phyloP scores from a whole-genome alignment of 768 basidiomycete genomes.

The Russula olivacea region DNA sequence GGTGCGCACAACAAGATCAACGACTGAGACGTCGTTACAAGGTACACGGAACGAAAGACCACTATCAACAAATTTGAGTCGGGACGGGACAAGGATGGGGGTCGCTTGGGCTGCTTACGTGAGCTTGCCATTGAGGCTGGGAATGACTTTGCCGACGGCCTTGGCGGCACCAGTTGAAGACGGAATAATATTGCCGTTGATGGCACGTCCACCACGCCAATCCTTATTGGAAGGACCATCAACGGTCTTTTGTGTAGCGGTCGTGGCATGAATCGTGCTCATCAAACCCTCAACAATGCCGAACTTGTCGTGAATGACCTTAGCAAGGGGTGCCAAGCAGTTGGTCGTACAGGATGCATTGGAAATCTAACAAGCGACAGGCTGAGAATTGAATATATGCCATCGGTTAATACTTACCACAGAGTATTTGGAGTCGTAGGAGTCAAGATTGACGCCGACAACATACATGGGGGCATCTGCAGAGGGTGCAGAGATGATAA shows the following conservation, averaged over 20 bases:
- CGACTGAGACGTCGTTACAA: constrained; percentile 93
- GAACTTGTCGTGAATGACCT: constrained; percentile 96
- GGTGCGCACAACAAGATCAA: constrained; percentile 91
- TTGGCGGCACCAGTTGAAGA: constrained; percentile 99
- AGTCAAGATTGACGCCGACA: constrained; percentile 90
- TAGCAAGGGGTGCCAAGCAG: constrained; percentile 98
- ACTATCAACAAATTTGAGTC: constrained; percentile 34
- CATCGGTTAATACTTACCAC: constrained; percentile 50
- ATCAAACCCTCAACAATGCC: constrained; percentile 96
- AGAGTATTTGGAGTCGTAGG: constrained; percentile 81
- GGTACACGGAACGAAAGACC: constrained; percentile 98
- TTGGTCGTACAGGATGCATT: constrained; percentile 99
- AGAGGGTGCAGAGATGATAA: constrained; percentile 99
- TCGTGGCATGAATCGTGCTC: constrained; percentile 97
- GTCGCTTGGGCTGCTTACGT: constrained; percentile 54
- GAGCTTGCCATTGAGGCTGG: constrained; percentile 92
- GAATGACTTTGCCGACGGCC: constrained; percentile 98
- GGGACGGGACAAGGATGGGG: not conserved
- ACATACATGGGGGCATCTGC: constrained; percentile 95
- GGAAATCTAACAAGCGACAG: constrained; percentile 56
- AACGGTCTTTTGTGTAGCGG: constrained; percentile 92
- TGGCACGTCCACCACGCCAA: constrained; percentile 95
- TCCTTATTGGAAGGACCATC: constrained; percentile 94
- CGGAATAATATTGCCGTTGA: constrained; percentile 98
- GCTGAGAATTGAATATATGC: not conserved